Evolutionary conservation across 2,329 filamentous ascomycete species (phyloP), one percentile per base, ranked within the genome.

Genomic region (Davidsoniella australis): DNA sequence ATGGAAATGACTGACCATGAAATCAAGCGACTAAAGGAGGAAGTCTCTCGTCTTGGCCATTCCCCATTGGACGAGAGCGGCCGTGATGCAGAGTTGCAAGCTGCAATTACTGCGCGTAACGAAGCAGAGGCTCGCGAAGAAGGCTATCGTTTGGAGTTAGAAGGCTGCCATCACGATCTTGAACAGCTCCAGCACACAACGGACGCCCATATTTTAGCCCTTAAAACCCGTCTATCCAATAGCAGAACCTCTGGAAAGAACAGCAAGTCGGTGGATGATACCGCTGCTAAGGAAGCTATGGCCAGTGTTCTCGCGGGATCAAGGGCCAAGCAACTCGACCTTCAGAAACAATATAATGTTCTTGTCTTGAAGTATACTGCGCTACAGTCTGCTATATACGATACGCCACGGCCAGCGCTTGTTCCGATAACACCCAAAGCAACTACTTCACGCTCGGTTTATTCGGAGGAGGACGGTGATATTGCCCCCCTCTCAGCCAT

Each of bases 31-130:
- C 64, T 85, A 14, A 72, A 72, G 51, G 64, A 64, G 1, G 74
- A 83, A 55, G 70, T 82, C 2, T 66, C 71, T 18, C 69, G 73
- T 24, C 65, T 85, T 24, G 73, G 75, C n/a, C 68, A 70, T 14
- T 71, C 73, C 17, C 69, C 84, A 53, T 71, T 76, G 2, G 73
- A 78, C 43, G 73, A 75, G 49, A 78, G 85, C 57, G 74, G 76
- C 40, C 72, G 72, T 41, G 78, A 85, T 56, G 65, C 72, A 33
- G 74, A 78, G 52, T 70, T 76, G 39, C 69, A 78, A 48, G 63
- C 64, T 17, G 71, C 75, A 1, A 68, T 75, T 43, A 69, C 72
- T n/a, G 70, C 73, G 24, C 73, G 76, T 1, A 71, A 75, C 14
- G 67, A 73, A 26, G 69, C 80, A 10, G 69, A 77, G 37, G 73